Percentiles rank a stretch among this genome's conserved stretches.
Evolutionary conservation across 2,329 filamentous ascomycete genomes (phyloP).

Genomic region (Pseudocercospora eumusae): DNA sequence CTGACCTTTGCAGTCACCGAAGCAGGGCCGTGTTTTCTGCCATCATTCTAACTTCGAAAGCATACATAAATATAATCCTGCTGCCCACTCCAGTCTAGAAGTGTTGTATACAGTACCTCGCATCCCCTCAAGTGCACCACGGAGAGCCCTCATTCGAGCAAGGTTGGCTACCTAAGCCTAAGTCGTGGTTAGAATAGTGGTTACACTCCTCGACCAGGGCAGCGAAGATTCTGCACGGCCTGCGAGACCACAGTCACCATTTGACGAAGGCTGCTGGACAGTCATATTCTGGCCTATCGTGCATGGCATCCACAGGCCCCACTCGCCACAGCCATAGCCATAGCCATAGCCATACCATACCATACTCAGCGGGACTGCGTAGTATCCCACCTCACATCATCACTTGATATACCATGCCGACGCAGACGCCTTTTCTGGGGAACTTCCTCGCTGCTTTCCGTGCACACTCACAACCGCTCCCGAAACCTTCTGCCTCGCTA

Average conservation of each 20-base stretch:
- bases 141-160: not conserved
- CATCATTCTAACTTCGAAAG: not conserved
- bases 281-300: not conserved
- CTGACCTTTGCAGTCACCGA: not conserved
- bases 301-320: not conserved
- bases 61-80: not conserved
- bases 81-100: not conserved
- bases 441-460: constrained; percentile 69
- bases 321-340: not conserved
- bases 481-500: constrained; percentile 55
- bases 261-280: constrained; percentile 1
- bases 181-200: no score
- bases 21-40: not conserved
- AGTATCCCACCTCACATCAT: not conserved
- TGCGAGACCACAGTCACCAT: not conserved
- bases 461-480: constrained; percentile 59
- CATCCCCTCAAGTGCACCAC: not conserved
- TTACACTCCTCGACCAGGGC: not conserved
- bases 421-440: constrained; percentile 66
- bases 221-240: constrained; percentile 3
- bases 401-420: constrained; percentile 53
- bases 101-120: not conserved
- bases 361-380: not conserved
- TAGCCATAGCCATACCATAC: no score
- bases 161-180: not conserved